Percentiles rank a stretch among this genome's conserved stretches.
Evolutionary conservation across 305 asterid species (phyloP).

Genomic region (Caryopteris hybrid): DNA sequence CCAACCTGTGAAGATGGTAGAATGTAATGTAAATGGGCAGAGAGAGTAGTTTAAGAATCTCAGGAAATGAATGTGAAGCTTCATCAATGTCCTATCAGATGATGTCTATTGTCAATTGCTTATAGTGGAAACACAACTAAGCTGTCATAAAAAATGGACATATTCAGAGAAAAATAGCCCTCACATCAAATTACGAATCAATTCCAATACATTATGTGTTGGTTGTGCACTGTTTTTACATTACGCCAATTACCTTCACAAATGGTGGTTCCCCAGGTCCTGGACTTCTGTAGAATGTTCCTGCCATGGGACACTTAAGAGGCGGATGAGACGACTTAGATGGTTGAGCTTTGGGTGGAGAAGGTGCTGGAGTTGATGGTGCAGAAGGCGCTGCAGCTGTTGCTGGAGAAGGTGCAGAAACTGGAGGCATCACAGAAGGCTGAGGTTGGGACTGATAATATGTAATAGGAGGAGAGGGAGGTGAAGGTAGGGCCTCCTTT

Average conservation of each 20-base stretch:
- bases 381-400: constrained; percentile 43
- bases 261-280: constrained; percentile 85
- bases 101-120: not conserved
- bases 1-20: constrained; percentile 59
- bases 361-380: constrained; percentile 32
- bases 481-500: constrained; percentile 76
- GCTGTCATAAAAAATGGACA: not conserved
- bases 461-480: constrained; percentile 53
- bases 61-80: not conserved
- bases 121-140: not conserved
- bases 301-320: constrained; percentile 88
- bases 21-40: constrained; percentile 16
- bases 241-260: constrained; percentile 58
- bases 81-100: constrained; percentile 9
- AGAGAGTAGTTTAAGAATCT: not conserved
- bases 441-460: constrained; percentile 52
- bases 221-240: not conserved
- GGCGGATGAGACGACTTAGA: constrained; percentile 66
- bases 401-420: constrained; percentile 34
- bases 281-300: constrained; percentile 76
- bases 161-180: not conserved
- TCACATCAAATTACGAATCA: not conserved
- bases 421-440: constrained; percentile 31
- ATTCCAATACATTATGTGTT: not conserved
- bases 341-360: constrained; percentile 49